These are phyloP conservation scores for Pseudopediastrum boryanum DNA, from an alignment of 139 green algal genomes.

Conservation along the genomic window DNA sequence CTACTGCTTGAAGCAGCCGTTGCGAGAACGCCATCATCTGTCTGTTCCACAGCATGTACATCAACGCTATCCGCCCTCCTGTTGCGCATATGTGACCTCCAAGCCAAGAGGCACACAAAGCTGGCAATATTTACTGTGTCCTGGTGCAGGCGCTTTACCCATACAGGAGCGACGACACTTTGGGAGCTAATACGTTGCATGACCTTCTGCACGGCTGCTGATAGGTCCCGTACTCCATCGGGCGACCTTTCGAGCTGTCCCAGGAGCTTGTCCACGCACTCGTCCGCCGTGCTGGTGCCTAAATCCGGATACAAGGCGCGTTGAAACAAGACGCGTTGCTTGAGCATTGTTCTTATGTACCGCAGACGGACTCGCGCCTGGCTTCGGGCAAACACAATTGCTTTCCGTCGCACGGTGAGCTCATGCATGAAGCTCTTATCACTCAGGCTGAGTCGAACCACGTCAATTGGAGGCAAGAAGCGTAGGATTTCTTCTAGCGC, in stretches of 20 bases:
- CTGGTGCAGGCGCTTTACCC: not conserved
- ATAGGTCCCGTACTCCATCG: conserved; percentile 18
- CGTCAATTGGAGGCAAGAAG: not conserved
- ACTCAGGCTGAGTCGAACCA: not conserved
- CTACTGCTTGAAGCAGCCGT: not conserved
- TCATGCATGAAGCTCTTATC: not conserved
- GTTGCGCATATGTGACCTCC: conserved; percentile 13
- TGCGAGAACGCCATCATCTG: not conserved
- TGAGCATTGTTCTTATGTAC: not conserved
- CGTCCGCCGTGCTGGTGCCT: not conserved
- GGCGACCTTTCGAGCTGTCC: conserved; percentile 1
- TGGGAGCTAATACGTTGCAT: conserved; percentile 3
- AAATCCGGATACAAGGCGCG: not conserved
- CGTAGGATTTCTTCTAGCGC: not conserved
- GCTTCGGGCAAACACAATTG: not conserved
- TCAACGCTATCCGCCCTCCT: not conserved
- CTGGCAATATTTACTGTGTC: conserved; percentile 6
- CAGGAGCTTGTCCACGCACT: not conserved
- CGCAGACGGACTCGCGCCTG: not conserved
- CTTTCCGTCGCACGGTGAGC: not conserved
- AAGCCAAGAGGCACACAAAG: conserved; percentile 31
- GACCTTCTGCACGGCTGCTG: conserved; percentile 16
- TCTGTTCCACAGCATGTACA: not conserved
- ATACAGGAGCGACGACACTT: not conserved
- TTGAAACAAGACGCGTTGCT: not conserved